Percentiles rank a stretch among this genome's conserved stretches.
Evolutionary conservation across 1,284 basidiomycete species (phyloP).

Genomic region (Cutaneotrichosporon sp.): DNA sequence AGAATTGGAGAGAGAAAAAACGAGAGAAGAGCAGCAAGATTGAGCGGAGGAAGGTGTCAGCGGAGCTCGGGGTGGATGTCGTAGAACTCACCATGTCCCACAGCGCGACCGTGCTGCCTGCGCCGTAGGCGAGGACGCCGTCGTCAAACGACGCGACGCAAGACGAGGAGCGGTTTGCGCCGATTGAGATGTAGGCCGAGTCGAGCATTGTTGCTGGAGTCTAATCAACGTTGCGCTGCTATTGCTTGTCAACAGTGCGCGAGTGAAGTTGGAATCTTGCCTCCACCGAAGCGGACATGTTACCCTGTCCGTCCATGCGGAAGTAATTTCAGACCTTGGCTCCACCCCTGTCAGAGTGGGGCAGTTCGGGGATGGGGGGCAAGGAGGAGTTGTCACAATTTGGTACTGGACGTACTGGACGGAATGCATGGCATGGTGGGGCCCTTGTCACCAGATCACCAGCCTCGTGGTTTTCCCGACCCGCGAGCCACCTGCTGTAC

Average conservation of each 20-base stretch:
- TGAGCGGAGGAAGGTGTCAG: not conserved
- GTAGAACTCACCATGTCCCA: constrained; percentile 69
- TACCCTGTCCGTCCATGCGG: not conserved
- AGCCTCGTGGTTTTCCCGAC: not conserved
- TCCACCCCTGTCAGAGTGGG: no score
- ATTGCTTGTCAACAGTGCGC: not conserved
- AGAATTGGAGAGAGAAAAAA: no score
- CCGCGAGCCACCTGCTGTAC: not conserved
- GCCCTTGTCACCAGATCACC: no score
- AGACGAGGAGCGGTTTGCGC: constrained; percentile 72
- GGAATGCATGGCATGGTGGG: no score
- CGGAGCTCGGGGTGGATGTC: not conserved
- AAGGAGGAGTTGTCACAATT: no score
- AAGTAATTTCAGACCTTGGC: no score
- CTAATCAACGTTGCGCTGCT: no score
- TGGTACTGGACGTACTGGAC: no score
- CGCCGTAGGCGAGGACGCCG: constrained; percentile 73
- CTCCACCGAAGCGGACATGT: constrained; percentile 6
- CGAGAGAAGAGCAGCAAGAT: no score
- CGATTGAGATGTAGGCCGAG: constrained; percentile 70
- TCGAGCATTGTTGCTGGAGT: no score
- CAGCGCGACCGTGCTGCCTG: constrained; percentile 71
- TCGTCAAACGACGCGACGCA: constrained; percentile 60
- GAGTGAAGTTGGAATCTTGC: not conserved
- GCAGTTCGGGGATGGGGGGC: no score